phyloP scores from a whole-genome alignment of 2,329 filamentous ascomycete species.

The Nothophaeocryptopus gaeumannii region DNA sequence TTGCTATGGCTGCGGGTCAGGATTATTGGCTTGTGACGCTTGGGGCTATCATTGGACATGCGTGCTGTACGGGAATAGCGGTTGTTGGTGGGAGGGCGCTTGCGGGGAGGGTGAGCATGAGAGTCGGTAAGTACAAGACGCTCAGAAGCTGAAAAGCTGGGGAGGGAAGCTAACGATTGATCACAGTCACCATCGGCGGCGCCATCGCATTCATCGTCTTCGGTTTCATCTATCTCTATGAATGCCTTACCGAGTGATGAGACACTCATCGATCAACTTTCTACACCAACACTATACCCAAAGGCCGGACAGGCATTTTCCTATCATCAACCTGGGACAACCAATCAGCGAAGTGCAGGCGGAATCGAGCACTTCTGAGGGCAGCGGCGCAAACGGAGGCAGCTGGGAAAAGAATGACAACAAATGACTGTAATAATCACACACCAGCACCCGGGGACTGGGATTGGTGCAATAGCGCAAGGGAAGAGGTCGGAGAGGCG shows the following conservation, averaged over 20 bases:
- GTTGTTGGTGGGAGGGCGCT: constrained; percentile 90
- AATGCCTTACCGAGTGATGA: constrained; percentile 42
- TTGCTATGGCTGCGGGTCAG: constrained; percentile 96
- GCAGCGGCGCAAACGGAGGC: too few species aligned
- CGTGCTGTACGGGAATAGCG: constrained; percentile 83
- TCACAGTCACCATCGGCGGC: constrained; percentile 82
- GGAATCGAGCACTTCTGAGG: too few species aligned
- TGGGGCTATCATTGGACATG: constrained; percentile 82
- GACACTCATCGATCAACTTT: too few species aligned
- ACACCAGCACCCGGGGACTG: too few species aligned
- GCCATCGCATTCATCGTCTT: constrained; percentile 88
- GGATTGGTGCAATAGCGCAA: too few species aligned
- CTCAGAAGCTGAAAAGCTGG: background rate
- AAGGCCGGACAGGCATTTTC: too few species aligned
- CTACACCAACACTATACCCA: too few species aligned
- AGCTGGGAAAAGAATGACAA: too few species aligned
- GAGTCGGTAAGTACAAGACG: constrained; percentile 77
- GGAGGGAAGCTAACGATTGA: background rate
- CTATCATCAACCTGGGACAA: too few species aligned
- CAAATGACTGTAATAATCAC: too few species aligned
- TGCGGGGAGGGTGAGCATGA: constrained; percentile 88
- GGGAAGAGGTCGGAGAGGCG: too few species aligned
- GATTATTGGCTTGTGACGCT: constrained; percentile 99
- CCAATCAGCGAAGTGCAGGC: too few species aligned
- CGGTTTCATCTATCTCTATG: constrained; percentile 84